Conservation (phyloP, 1,284 basidiomycete species). For the Heterobasidion parviporum region DNA sequence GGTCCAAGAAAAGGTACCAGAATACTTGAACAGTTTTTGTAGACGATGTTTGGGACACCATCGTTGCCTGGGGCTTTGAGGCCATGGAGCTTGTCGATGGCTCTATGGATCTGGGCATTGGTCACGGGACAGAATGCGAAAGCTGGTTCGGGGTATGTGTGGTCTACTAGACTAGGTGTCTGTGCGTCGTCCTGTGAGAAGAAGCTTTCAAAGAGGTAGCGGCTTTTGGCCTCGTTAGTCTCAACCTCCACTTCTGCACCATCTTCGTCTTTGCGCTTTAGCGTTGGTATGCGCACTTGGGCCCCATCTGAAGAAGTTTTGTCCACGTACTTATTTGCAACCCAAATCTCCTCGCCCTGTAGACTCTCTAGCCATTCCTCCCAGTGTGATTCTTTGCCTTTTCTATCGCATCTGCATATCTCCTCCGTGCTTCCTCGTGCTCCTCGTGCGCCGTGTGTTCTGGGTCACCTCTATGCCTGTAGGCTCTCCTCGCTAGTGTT, state of each 20-base stretch:
- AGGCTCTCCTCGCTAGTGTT: neutral
- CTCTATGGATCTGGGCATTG: too few species aligned
- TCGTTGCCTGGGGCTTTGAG: too few species aligned
- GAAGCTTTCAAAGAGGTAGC: slow-evolving; percentile 14
- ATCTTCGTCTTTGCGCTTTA: slow-evolving; percentile 4
- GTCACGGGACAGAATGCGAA: too few species aligned
- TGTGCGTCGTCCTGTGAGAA: too few species aligned
- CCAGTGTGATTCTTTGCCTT: too few species aligned
- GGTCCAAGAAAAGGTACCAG: too few species aligned
- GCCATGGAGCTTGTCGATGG: too few species aligned
- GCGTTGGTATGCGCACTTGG: slow-evolving; percentile 21
- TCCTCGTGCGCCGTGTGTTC: slow-evolving; percentile 12
- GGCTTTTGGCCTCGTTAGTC: slow-evolving; percentile 20
- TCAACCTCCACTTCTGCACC: slow-evolving; percentile 1
- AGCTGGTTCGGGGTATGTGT: too few species aligned
- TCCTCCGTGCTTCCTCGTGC: slow-evolving; percentile 15
- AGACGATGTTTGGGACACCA: too few species aligned
- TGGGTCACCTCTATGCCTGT: neutral
- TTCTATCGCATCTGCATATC: slow-evolving; percentile 25
- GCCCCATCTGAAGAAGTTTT: slow-evolving; percentile 20
- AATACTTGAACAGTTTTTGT: too few species aligned
- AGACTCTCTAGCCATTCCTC: slow-evolving; percentile 23
- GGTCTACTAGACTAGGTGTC: too few species aligned
- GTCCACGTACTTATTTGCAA: slow-evolving; percentile 20
- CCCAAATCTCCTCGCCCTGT: slow-evolving; percentile 20